A percentile compares a stretch with the other conserved stretches of the same genome.
These are phyloP conservation scores for Apostasia ramifera DNA, from an alignment of 106 monocot species.

Conservation along the genomic window DNA sequence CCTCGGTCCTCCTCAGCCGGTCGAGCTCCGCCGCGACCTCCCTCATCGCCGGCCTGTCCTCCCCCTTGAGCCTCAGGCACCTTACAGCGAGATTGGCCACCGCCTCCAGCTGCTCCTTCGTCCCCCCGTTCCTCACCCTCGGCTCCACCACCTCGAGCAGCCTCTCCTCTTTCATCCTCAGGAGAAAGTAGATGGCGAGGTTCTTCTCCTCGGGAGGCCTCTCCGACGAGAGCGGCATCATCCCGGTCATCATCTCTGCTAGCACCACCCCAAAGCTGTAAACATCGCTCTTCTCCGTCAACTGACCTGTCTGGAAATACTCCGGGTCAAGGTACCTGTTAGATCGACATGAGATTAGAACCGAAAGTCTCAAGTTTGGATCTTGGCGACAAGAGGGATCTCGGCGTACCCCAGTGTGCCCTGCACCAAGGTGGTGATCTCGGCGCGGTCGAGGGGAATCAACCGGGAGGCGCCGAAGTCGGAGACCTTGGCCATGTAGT, in stretches of 20 bases:
- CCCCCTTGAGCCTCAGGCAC: constrained; percentile 16
- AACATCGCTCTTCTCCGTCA: constrained; percentile 53
- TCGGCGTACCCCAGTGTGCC: constrained; percentile 26
- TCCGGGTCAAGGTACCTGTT: constrained; percentile 37
- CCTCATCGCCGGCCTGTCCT: constrained; percentile 32
- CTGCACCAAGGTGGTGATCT: constrained; percentile 40
- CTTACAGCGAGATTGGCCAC: constrained; percentile 6
- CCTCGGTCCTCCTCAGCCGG: neutral
- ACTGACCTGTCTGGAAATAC: constrained; percentile 24
- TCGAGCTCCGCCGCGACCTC: constrained; percentile 18
- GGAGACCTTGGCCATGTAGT: constrained; percentile 23
- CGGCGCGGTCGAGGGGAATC: constrained; percentile 28
- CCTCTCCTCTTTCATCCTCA: constrained; percentile 11
- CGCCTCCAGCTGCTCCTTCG: constrained; percentile 6
- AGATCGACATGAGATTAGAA: no score
- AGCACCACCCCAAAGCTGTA: constrained; percentile 61
- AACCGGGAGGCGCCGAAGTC: constrained; percentile 47
- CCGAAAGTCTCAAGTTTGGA: no score
- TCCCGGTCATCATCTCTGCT: constrained; percentile 20
- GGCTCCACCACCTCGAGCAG: constrained; percentile 16
- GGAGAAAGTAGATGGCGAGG: constrained; percentile 20
- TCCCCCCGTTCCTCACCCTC: constrained; percentile 13
- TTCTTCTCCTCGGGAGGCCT: constrained; percentile 2
- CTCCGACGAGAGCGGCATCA: neutral
- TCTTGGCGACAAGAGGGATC: no score